phyloP scores from a whole-genome alignment of 495 filamentous ascomycete genomes.

The Zalerion maritima region DNA sequence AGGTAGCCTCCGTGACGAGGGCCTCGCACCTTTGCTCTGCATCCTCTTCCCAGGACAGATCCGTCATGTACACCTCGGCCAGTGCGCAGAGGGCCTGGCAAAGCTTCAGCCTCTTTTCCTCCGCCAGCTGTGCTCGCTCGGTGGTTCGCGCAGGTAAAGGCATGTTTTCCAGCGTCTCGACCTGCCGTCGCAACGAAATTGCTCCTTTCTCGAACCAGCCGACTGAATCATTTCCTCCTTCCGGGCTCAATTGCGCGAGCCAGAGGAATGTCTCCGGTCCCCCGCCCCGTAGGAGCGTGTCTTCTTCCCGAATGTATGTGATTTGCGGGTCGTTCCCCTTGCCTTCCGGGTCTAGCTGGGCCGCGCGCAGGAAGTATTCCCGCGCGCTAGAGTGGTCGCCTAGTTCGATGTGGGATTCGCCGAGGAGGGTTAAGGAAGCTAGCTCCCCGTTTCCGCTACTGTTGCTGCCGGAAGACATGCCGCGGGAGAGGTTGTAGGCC shows the following conservation, averaged over 20 bases:
- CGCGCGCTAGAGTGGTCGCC: constrained; percentile 63
- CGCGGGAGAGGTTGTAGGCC: constrained; percentile 38
- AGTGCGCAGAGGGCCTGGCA: constrained; percentile 79
- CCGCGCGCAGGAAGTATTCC: constrained; percentile 52
- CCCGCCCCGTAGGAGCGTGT: constrained; percentile 49
- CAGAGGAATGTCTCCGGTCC: constrained; percentile 93
- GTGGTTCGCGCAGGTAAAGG: constrained; percentile 15
- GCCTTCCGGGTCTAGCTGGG: constrained; percentile 59
- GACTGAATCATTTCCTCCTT: constrained; percentile 73
- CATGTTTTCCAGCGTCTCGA: constrained; percentile 34
- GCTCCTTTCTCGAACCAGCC: constrained; percentile 78
- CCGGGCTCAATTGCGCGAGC: constrained; percentile 82
- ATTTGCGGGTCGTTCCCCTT: too few species aligned
- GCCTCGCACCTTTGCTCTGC: constrained; percentile 74
- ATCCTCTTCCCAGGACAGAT: constrained; percentile 81
- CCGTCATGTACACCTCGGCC: constrained; percentile 95
- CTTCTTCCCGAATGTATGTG: constrained; percentile 24
- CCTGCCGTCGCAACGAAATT: constrained; percentile 46
- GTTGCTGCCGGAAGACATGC: constrained; percentile 16
- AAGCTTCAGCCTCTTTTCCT: constrained; percentile 63
- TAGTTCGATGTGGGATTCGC: constrained; percentile 71
- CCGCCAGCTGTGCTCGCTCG: constrained; percentile 26
- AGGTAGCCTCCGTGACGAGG: constrained; percentile 72
- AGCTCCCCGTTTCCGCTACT: constrained; percentile 24
- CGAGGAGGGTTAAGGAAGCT: constrained; percentile 61